Evolutionary conservation across 2,329 filamentous ascomycete species (phyloP).

Genomic region (Aspergillus pseudoviridinutans): DNA sequence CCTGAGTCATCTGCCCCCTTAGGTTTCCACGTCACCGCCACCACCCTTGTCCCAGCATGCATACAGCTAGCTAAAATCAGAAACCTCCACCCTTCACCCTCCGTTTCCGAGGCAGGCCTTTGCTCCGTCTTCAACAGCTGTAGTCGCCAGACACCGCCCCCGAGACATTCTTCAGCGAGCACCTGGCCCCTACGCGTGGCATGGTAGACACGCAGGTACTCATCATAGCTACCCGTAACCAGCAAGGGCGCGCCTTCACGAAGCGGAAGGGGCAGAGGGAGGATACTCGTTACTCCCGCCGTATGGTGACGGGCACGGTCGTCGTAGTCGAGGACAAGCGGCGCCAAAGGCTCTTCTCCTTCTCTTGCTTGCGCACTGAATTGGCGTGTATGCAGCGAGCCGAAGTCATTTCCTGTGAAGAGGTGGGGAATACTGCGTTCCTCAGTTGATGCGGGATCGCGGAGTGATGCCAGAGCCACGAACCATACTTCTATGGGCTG

Average conservation of each 20-base stretch:
- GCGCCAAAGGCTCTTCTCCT: constrained; percentile 9
- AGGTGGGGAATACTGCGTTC: constrained; percentile 20
- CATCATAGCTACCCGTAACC: constrained; percentile 89
- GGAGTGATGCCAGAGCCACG: constrained; percentile 27
- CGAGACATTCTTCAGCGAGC: constrained; percentile 63
- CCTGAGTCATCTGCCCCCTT: constrained; percentile 30
- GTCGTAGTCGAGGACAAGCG: constrained; percentile 25
- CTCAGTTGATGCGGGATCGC: not conserved
- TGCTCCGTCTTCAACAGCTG: constrained; percentile 46
- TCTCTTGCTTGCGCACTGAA: constrained; percentile 14
- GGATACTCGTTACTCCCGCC: constrained; percentile 84
- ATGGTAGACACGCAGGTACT: constrained; percentile 64
- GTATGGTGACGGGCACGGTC: constrained; percentile 59
- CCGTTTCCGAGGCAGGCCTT: not conserved
- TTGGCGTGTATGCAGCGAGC: constrained; percentile 29
- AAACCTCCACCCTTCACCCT: constrained; percentile 24
- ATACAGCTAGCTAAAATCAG: constrained; percentile 83
- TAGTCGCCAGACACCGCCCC: constrained; percentile 83
- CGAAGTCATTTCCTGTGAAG: constrained; percentile 40
- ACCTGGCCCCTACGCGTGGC: constrained; percentile 42
- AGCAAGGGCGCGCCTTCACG: constrained; percentile 54
- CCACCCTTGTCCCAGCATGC: constrained; percentile 77
- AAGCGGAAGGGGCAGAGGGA: constrained; percentile 56
- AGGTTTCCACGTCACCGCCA: constrained; percentile 37
- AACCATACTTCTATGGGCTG: constrained; percentile 40